Conservation (phyloP, 805 yeast species). For the Yarrowia sp. region DNA sequence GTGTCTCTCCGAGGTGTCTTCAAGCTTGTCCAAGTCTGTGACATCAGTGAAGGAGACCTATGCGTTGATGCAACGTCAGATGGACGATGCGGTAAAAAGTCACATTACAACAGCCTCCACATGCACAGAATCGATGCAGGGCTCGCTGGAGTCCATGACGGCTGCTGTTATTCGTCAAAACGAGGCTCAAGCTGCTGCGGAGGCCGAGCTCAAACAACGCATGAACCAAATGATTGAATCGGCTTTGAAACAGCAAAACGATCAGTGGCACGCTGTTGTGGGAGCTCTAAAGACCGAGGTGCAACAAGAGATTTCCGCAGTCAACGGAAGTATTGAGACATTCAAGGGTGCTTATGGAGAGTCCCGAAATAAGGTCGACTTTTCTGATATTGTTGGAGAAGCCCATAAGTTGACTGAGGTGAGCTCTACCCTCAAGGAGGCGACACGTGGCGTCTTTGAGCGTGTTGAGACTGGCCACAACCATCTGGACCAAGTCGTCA, state of each 20-base stretch:
- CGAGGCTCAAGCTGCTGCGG: background rate
- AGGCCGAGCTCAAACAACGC: constrained; percentile 8
- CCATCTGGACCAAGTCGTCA: background rate
- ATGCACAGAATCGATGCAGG: background rate
- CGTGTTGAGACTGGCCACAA: background rate
- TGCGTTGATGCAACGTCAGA: background rate
- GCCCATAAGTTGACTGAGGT: background rate
- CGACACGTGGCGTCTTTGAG: background rate
- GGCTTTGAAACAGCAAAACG: background rate
- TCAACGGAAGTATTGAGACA: background rate
- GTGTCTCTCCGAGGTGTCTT: background rate
- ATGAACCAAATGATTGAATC: constrained; percentile 5
- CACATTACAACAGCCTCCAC: background rate
- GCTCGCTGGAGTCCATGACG: background rate
- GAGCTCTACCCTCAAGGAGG: background rate
- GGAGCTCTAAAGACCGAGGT: background rate
- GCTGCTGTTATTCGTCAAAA: background rate
- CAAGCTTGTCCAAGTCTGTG: background rate
- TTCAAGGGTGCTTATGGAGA: background rate
- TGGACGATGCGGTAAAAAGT: background rate
- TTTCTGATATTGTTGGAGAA: background rate
- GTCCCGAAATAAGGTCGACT: background rate
- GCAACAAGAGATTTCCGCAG: background rate
- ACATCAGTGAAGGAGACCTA: background rate
- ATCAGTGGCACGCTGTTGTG: background rate